Base-by-base conservation (phyloP, 305 asterid species). In the Andrographis paniculata region DNA sequence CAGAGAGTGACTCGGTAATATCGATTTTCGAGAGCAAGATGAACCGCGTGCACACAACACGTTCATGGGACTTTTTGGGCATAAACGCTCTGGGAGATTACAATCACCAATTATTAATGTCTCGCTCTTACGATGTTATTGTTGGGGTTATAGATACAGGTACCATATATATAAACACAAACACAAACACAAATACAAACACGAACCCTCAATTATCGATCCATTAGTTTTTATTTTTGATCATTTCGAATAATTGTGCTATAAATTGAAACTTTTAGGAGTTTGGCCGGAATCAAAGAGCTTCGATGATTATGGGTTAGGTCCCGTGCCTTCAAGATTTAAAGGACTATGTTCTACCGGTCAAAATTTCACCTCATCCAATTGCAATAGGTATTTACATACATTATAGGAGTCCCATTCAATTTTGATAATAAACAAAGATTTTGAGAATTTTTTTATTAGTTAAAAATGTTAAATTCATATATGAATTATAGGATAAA, bases 281-380 rank as follows among this genome's bases (percentile, higher is more conserved):
- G 64, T 77, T 53, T 73, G 79, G 82, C 86, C 86, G 1, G 83
- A 76, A 59, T 76, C 77, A 14, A 37, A 57, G 60, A 76, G 83
- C 58, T 76, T 76, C 66, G 50, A 35, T 33, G 71, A 71, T 28
- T 44, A 62, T 14, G 75, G 75, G 46, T 42, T 70, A 41, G 67
- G 77, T 22, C 71, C 73, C 6, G 73, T 71, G 54, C 82, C 86
- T 0, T 1, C 63, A 19, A 71, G 64, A 68, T 77, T 73, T 67
- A 74, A 77, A 55, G 79, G 82, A 22, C 69, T 43, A 20, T 74
- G 81, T 60, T 31, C 64, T 44, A 56, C 62, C 9, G 78, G 78
- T 13, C 68, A 70, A 27, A 68, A 70, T 48, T 74, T 65, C 64
- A 77, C 75, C 8, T 36, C 43, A 46, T 68, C 77, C 38, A 69